Base-by-base conservation (phyloP, 2,329 filamentous ascomycete species). In the Ceratocystis destructans region DNA sequence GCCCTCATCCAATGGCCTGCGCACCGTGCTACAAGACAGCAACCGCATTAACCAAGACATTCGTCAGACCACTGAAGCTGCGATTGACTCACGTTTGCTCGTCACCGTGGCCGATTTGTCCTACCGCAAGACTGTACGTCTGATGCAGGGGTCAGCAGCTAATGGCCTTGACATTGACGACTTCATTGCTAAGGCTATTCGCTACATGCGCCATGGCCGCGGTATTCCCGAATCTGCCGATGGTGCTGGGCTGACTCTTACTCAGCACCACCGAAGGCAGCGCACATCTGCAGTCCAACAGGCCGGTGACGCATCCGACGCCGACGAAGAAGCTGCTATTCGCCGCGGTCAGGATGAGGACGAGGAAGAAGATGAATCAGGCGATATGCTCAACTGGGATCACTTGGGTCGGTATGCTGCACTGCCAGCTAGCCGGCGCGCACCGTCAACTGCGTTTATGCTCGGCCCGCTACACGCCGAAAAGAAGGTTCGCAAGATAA, bases 381-480 rank as follows among this genome's bases (percentile, higher is more conserved):
- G 87, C 8, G 89, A 94, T 69, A 84, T 86, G 71, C 81, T 93
- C 73, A 89, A 95, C 72, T 99, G 94, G 94, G 83, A 86, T 50
- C 84, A 90, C 71, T 80, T 97, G 2, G 94, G 94, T 2, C 83
- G 84, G 12, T 84, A 84, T 67, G 91, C 89, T 0, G 90, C 88
- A 71, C 79, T 93, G 66, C 88, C 87, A 0, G 79, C 83, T 71
- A 88, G 89, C 68, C 78, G 82, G 28, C 85, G 93, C 10, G 92
- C 93, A 0, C 83, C 88, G 0, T 80, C 94, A 2, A 84, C 89
- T 0, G 87, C 89, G 1, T 96, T 96, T 71, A 81, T 99, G 5
- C 83, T 96, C 0, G 93, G 94, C 0, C 93, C 93, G 0, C 78
- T 97, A 1, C 95, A 91, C 0, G 84, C 96, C 0, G 89, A 96